These are phyloP conservation scores for Macaranga tanarius DNA, from an alignment of 441 rosid species.

Conservation along the genomic window DNA sequence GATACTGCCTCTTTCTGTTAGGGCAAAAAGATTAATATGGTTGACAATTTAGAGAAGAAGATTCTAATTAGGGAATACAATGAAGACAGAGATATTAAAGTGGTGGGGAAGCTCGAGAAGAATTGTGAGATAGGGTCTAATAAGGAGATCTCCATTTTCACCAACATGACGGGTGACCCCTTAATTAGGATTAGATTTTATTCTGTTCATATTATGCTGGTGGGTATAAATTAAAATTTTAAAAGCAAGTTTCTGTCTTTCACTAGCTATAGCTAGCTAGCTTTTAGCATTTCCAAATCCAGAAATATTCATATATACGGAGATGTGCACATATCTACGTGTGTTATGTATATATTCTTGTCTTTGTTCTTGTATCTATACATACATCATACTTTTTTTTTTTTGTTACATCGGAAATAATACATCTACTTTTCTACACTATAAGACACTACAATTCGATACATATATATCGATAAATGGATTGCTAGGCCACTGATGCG, in stretches of 20 bases:
- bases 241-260: not conserved
- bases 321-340: not conserved
- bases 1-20: slow-evolving; percentile 6
- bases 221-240: slow-evolving; percentile 23
- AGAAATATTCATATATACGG: too few relatives aligned
- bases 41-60: slow-evolving; percentile 31
- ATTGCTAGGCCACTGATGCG: slow-evolving; percentile 15
- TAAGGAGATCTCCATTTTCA: slow-evolving; percentile 47
- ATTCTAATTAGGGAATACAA: slow-evolving; percentile 50
- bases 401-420: too few relatives aligned
- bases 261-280: not conserved
- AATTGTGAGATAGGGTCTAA: slow-evolving; percentile 41
- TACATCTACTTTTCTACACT: not conserved
- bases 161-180: slow-evolving; percentile 51
- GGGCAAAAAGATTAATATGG: slow-evolving; percentile 19
- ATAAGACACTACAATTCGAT: slow-evolving; percentile 10
- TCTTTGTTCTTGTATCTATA: not conserved
- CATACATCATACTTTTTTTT: not conserved
- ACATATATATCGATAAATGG: slow-evolving; percentile 7
- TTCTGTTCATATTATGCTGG: slow-evolving; percentile 55
- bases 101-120: slow-evolving; percentile 65
- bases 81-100: slow-evolving; percentile 41
- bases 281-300: slow-evolving; percentile 1
- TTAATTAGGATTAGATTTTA: slow-evolving; percentile 52
- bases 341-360: too few relatives aligned